Conservation (phyloP, 2,329 filamentous ascomycete species). For the Hawksworthiomyces lignivorus region DNA sequence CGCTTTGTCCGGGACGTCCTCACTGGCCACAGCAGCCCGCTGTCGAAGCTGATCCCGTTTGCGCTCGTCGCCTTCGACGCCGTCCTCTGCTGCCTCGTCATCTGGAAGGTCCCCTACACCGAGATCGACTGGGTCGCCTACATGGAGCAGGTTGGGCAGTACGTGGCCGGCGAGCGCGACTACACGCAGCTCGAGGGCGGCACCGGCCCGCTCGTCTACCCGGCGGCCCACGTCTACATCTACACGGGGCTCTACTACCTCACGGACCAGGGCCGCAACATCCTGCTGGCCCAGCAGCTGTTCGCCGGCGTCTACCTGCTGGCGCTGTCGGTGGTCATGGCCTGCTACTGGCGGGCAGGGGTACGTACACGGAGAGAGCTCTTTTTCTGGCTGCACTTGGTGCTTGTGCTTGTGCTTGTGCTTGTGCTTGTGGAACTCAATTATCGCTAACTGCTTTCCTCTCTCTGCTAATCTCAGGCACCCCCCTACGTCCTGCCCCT, state of each 20-base stretch:
- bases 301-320: constrained; percentile 75
- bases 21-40: constrained; percentile 39
- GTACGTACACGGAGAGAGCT: no score
- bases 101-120: constrained; percentile 83
- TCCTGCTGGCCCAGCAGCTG: constrained; percentile 71
- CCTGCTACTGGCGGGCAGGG: constrained; percentile 69
- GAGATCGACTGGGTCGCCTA: constrained; percentile 98
- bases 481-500: constrained; percentile 84
- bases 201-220: constrained; percentile 92
- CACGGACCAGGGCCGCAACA: constrained; percentile 68
- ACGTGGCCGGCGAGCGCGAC: constrained; percentile 75
- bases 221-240: constrained; percentile 85
- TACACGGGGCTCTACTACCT: constrained; percentile 73
- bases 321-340: constrained; percentile 68
- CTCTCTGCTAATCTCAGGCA: constrained; percentile 37
- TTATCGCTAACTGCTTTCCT: neutral
- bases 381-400: no score
- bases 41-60: constrained; percentile 46
- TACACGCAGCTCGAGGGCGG: constrained; percentile 79
- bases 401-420: no score
- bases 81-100: constrained; percentile 62
- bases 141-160: constrained; percentile 85
- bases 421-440: no score
- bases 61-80: constrained; percentile 64
- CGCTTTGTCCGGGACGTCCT: constrained; percentile 34